Evolutionary conservation across 176 grass and related monocot species (phyloP).

Genomic region (Avena atlantica): DNA sequence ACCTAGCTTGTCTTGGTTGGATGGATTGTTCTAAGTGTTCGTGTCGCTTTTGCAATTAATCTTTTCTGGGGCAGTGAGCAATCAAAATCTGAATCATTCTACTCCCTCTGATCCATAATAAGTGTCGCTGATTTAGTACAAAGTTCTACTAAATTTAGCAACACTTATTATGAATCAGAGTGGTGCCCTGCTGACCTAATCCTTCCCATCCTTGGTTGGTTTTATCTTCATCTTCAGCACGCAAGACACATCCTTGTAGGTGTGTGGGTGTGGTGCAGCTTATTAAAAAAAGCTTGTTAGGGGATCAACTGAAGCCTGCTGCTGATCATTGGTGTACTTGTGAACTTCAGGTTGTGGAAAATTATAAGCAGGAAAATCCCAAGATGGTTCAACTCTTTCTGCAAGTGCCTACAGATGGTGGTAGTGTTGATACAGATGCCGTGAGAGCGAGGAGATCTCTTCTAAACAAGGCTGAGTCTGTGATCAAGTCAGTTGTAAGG

Average conservation of each 20-base stretch:
- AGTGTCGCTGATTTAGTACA: too few species aligned
- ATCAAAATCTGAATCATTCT: background rate
- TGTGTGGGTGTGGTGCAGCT: background rate
- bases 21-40: background rate
- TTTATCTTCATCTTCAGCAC: background rate
- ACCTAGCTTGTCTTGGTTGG: background rate
- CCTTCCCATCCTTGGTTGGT: background rate
- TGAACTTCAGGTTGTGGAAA: conserved; percentile 32
- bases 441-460: conserved; percentile 59
- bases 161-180: too few species aligned
- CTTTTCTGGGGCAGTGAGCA: background rate
- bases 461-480: conserved; percentile 54
- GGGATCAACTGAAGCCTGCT: background rate
- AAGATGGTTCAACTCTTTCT: conserved; percentile 72
- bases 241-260: background rate
- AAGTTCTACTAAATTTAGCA: too few species aligned
- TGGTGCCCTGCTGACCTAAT: background rate
- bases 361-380: background rate
- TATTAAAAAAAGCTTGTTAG: background rate
- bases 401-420: conserved; percentile 42
- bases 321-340: background rate
- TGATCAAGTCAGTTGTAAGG: conserved; percentile 67
- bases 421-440: conserved; percentile 28
- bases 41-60: background rate
- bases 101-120: too few species aligned